phyloP scores from a whole-genome alignment of 2,329 filamentous ascomycete genomes.

The Talaromyces rugulosus region DNA sequence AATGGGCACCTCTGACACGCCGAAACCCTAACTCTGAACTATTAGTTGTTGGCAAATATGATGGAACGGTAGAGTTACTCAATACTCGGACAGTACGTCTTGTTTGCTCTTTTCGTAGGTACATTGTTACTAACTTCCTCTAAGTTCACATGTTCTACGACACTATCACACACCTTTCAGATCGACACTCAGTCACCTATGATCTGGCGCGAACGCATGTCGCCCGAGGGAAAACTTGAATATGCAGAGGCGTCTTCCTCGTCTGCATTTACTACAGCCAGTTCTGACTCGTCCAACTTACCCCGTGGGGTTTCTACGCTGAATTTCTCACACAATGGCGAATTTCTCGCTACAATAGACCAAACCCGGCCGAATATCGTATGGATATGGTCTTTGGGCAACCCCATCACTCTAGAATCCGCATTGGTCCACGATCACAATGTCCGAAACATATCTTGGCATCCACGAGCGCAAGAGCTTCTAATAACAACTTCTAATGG shows the following conservation, averaged over 20 bases:
- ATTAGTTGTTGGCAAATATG: constrained; percentile 49
- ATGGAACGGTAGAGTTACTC: constrained; percentile 47
- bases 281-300: constrained; percentile 23
- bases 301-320: constrained; percentile 35
- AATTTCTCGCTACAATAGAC: constrained; percentile 35
- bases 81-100: constrained; percentile 38
- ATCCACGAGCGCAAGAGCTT: constrained; percentile 31
- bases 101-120: background rate
- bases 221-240: constrained; percentile 23
- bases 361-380: constrained; percentile 40
- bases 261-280: constrained; percentile 25
- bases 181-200: constrained; percentile 26
- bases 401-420: constrained; percentile 26
- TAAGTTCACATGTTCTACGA: constrained; percentile 31
- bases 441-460: constrained; percentile 39
- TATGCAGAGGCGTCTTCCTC: constrained; percentile 36
- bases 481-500: constrained; percentile 36
- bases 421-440: constrained; percentile 39
- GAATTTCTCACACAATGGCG: constrained; percentile 35
- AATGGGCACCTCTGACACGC: constrained; percentile 46
- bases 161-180: constrained; percentile 31
- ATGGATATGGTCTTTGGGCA: constrained; percentile 42
- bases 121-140: constrained; percentile 7
- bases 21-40: constrained; percentile 28
- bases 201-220: constrained; percentile 32